These are phyloP conservation scores for Blastocystis hominis DNA, from an alignment of 352 stramenopile species.

Conservation along the genomic window DNA sequence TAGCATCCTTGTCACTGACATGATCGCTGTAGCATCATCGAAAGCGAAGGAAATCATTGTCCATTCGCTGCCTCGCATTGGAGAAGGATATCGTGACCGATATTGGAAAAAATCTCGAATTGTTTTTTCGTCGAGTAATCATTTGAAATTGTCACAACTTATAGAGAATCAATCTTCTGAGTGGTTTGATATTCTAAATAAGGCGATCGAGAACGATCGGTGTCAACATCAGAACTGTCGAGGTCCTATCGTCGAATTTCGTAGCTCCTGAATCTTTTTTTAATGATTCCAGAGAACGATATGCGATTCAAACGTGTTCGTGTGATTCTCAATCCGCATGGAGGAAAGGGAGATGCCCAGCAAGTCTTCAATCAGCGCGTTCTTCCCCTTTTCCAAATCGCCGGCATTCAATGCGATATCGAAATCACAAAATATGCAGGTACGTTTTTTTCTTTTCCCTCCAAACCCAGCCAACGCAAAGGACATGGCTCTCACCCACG, in stretches of 20 bases:
- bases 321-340: slow-evolving; percentile 51
- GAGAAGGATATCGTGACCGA: slow-evolving; percentile 18
- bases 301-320: slow-evolving; percentile 30
- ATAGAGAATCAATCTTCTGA: slow-evolving; percentile 44
- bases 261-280: background rate
- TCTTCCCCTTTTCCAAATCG: slow-evolving; percentile 48
- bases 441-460: background rate
- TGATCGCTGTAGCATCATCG: slow-evolving; percentile 42
- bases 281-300: slow-evolving; percentile 19
- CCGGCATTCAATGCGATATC: slow-evolving; percentile 52
- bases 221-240: background rate
- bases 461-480: slow-evolving; percentile 13
- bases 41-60: slow-evolving; percentile 48
- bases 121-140: slow-evolving; percentile 4
- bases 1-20: slow-evolving; percentile 37
- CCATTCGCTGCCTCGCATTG: slow-evolving; percentile 12
- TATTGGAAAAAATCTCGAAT: slow-evolving; percentile 56
- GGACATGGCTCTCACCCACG: slow-evolving; percentile 51
- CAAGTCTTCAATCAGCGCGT: slow-evolving; percentile 52
- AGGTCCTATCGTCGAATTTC: slow-evolving; percentile 49
- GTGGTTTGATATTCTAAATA: slow-evolving; percentile 46
- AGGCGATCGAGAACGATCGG: slow-evolving; percentile 25
- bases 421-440: slow-evolving; percentile 57
- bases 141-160: background rate
- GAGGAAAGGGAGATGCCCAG: slow-evolving; percentile 38